Evolutionary conservation across 345 rosid genomes (phyloP).

Genomic region (Boechera divaricarpa): DNA sequence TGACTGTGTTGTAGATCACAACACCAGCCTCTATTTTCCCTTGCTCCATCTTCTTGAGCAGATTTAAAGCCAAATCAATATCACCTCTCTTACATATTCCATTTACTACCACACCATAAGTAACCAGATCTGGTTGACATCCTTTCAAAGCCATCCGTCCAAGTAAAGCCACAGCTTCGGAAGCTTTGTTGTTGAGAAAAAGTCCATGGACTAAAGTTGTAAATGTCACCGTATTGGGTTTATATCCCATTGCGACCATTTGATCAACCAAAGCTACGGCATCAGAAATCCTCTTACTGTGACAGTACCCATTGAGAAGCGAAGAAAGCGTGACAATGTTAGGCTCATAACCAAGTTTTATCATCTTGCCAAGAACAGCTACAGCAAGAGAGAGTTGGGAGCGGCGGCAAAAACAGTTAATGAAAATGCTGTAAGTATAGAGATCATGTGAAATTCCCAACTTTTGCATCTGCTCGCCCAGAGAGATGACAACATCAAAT

Average conservation of each 20-base stretch:
- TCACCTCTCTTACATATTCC: background rate
- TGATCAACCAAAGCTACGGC: background rate
- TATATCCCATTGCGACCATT: background rate
- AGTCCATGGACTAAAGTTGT: background rate
- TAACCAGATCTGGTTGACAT: background rate
- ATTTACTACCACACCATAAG: background rate
- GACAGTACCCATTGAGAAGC: background rate
- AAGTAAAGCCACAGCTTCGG: background rate
- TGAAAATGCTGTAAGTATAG: too few species aligned
- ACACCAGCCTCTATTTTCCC: background rate
- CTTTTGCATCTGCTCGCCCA: too few species aligned
- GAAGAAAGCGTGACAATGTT: background rate
- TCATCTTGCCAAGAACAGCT: background rate
- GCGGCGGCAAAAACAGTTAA: too few species aligned
- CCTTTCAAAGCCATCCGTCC: background rate
- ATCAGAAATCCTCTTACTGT: background rate
- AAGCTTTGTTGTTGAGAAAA: background rate
- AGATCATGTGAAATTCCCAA: too few species aligned
- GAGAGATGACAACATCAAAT: too few species aligned
- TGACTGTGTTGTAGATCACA: background rate
- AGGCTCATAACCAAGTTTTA: background rate
- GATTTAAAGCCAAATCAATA: background rate
- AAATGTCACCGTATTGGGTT: background rate
- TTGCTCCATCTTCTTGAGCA: background rate
- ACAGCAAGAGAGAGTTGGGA: background rate